Evolutionary conservation across 345 rosid genomes (phyloP), one percentile per base, ranked within the genome.

Genomic region (Populus euphratica): DNA sequence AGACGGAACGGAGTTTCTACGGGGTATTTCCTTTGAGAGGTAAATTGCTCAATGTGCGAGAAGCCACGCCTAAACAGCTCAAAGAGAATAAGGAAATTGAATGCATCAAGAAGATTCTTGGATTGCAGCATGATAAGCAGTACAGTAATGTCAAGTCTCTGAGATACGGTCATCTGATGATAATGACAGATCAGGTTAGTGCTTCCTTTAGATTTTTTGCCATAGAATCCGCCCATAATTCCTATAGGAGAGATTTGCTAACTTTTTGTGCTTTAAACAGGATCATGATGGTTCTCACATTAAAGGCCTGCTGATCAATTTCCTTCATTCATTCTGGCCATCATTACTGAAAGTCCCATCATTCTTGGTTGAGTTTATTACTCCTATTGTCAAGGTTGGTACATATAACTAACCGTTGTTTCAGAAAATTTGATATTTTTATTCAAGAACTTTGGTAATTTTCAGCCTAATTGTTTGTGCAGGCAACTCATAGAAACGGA

Each of bases 211-310:
- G 20, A 73, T 2, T 70, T 64, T 36, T 35, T 35, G 17, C n/a
- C 23, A 8, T 76, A 0, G 31, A 20, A 9, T 56, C 63, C 7
- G 73, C 35, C 33, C 29, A 14, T 5, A 52, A 39, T 80, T 13
- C 39, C 80, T 47, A 13, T 17, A 21, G 35, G 17, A 44, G 36
- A 71, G 8, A 27, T 43, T 13, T 21, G 27, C 76, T 73, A 21
- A 81, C 38, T 59, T 68, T 71, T 50, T 79, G 41, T 84, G 61
- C 70, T 77, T 82, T 75, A 74, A 59, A 27, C 88, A 96, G 99
- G 99, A 96, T 86, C 93, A 94, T 74, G 98, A 96, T 83, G 99
- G 98, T 50, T 96, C 98, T 17, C 99, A 96, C 79, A 96, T 96
- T 31, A 96, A 96, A 82, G 99, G 99, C 13, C 85, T 96, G 70